These are phyloP conservation scores for Fusarium circinatum DNA, from an alignment of 2,329 filamentous ascomycete genomes.

Conservation along the genomic window DNA sequence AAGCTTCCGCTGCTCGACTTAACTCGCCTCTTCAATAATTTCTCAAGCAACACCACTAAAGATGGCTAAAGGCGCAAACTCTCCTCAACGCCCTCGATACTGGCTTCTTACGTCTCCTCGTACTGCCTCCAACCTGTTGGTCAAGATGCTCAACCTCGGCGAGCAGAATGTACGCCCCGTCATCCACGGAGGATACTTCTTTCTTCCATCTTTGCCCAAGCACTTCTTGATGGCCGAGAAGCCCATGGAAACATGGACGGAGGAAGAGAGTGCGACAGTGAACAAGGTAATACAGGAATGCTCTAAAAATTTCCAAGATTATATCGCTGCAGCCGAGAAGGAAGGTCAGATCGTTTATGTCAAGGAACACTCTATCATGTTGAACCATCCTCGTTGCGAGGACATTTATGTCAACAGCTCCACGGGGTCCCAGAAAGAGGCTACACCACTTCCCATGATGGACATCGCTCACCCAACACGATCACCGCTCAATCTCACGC, in stretches of 20 bases:
- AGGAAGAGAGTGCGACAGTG: constrained; percentile 2
- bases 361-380: constrained; percentile 28
- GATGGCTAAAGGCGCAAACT: constrained; percentile 19
- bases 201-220: constrained; percentile 6
- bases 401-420: not conserved
- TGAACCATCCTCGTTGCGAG: constrained; percentile 23
- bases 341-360: constrained; percentile 21
- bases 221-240: constrained; percentile 7
- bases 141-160: constrained; percentile 34
- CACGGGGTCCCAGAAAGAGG: not conserved
- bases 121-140: constrained; percentile 33
- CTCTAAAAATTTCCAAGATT: constrained; percentile 17
- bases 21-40: not conserved
- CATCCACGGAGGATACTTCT: constrained; percentile 31
- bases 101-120: constrained; percentile 34
- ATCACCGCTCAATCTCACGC: constrained; percentile 27
- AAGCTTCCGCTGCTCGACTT: not conserved
- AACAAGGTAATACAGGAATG: constrained; percentile 3
- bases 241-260: constrained; percentile 23
- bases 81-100: constrained; percentile 14
- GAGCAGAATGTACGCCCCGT: constrained; percentile 31
- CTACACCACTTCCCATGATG: not conserved
- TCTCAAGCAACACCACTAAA: not conserved
- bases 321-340: constrained; percentile 21
- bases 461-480: constrained; percentile 6